Evolutionary conservation across 495 filamentous ascomycete species (phyloP).

Genomic region (Clavariopsis aquatica): DNA sequence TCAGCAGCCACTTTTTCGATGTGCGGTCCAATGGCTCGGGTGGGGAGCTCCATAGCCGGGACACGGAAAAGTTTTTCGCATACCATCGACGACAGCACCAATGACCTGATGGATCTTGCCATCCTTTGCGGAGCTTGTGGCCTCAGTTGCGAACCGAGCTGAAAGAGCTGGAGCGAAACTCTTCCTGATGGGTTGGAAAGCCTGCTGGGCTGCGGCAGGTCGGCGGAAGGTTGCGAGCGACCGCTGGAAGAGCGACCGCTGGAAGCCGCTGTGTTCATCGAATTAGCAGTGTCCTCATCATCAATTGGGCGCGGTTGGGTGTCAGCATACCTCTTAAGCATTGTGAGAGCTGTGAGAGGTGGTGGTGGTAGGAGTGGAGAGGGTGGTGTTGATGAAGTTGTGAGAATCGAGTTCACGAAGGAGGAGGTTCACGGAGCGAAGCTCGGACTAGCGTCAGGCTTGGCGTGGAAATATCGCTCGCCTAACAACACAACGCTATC

Average conservation of each 20-base stretch:
- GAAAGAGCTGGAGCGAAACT: conserved; percentile 42
- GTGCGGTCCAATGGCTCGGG: conserved; percentile 18
- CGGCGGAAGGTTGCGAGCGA: conserved; percentile 38
- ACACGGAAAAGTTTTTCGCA: conserved; percentile 39
- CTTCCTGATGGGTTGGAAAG: conserved; percentile 45
- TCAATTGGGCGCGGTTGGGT: conserved; percentile 35
- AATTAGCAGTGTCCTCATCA: conserved; percentile 28
- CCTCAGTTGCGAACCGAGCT: conserved; percentile 41
- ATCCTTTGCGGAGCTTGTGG: conserved; percentile 42
- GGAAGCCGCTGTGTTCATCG: conserved; percentile 42
- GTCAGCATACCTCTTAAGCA: conserved; percentile 44
- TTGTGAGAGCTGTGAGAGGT: conserved; percentile 44
- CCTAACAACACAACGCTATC: background rate
- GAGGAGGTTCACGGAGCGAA: too few species aligned
- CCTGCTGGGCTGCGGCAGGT: conserved; percentile 36
- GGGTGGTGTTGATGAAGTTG: conserved; percentile 15
- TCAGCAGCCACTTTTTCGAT: conserved; percentile 47
- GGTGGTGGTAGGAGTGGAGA: conserved; percentile 48
- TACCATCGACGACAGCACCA: conserved; percentile 76
- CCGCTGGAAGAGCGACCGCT: conserved; percentile 44
- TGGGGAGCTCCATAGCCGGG: conserved; percentile 21
- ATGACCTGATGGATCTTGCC: conserved; percentile 55
- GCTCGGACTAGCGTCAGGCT: background rate
- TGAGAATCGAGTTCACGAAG: background rate
- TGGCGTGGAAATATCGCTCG: background rate